Evolutionary conservation across 2,329 filamentous ascomycete genomes (phyloP), one percentile per base, ranked within the genome.

Genomic region (Ophiostoma sp.): DNA sequence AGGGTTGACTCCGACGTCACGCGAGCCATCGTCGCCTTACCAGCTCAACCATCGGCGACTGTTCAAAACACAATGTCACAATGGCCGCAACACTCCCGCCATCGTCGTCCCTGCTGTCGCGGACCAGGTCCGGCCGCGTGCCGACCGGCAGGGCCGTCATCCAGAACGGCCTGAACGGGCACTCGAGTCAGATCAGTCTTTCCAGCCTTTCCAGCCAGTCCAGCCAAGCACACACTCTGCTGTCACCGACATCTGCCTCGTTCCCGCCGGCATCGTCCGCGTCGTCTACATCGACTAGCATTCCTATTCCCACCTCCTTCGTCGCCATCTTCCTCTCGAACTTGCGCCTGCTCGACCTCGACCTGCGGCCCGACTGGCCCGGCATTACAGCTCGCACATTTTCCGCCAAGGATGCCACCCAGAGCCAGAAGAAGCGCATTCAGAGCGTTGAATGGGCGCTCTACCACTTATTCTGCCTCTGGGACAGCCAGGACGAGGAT

Each of bases 361-460:
- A 97, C 74, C 80, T 84, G 65, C 84, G 84, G 0, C 81, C 86
- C 0, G 92, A 96, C 78, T 97, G 93, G 91, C 94, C 94, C 0
- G 83, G 79, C 18, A 90, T 97, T 68, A 87, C 85, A 0, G 76
- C 83, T 0, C 82, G 88, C 65, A 90, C 89, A 2, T 92, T 98
- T 75, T 85, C 86, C 3, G 81, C 83, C 4, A 87, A 83, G 69
- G 85, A 91, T 74, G 84, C 84, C 3, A 83, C 84, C 0, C 87
- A 89, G 71, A 90, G 90, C 67, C 90, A 94, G 77, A 95, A 94
- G 79, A 89, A 89, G 77, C 87, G 94, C 67, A 88, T 96, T 49
- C 87, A 91, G 73, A 87, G 87, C 70, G 87, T 93, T 49, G 95
- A 99, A 80, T 98, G 94, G 92, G 87, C 89, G 0, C 81, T 98